Evolutionary conservation across 192 early-diverging fungal species (phyloP), one percentile per base, ranked within the genome.

Genomic region (Gamsiella multidivaricata): DNA sequence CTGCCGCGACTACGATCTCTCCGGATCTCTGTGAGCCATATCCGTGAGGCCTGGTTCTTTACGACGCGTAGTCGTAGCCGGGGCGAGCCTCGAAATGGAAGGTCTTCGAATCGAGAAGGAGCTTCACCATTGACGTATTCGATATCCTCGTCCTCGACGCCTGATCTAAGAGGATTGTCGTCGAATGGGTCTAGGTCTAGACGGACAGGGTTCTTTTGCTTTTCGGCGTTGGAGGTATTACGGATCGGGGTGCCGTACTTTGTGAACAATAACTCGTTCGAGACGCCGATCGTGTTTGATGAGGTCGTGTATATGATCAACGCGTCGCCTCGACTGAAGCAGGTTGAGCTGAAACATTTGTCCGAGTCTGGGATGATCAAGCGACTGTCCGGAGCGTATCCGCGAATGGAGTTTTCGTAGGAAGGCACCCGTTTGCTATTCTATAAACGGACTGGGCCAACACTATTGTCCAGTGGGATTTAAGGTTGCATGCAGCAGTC

Each of bases 231-330:
- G n/a, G 51, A 54, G 36, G 56, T 18, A 3, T n/a, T 66, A 0
- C 51, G 64, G 7, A 66, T 66, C 23, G 64, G 64, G 15, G 56
- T 42, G 28, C 53, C 64, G 2, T 66, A 23, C 37, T 54, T 43
- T 22, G 12, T 32, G 53, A 53, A 55, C 26, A 43, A 53, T 15
- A 54, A 54, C 6, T 37, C 25, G 23, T 34, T 31, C 33, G 64
- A 66, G 22, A 32, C 32, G 41, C 64, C 64, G 1, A 29, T 54
- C 5, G 37, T 43, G 25, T 53, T 46, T 29, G 53, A 66, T 6
- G 64, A 66, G 37, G 43, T 66, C 17, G 51, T 29, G 31, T 45
- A 39, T 18, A 56, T 66, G 42, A 33, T 66, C 7, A 32, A 45
- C 2, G 37, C 25, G 28, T 29, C 51, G 0, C 64, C 64, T 1